A percentile compares a stretch with the other conserved stretches of the same genome.
Conservation (phyloP, 768 basidiomycete species). For the Phaffia australis region DNA sequence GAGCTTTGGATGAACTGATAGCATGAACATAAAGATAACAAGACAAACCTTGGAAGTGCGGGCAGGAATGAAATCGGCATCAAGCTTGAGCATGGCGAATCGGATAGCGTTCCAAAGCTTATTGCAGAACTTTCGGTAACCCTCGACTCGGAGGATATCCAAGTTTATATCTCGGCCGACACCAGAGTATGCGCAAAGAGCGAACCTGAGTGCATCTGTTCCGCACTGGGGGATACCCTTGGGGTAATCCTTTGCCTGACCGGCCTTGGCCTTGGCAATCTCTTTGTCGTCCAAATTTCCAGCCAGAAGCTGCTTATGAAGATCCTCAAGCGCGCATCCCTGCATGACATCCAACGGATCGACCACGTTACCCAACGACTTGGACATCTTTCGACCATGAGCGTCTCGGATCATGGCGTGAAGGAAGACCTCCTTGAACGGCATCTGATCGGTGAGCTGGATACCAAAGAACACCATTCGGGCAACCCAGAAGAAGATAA, state of each 20-base stretch:
- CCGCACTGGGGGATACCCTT: constrained; percentile 99
- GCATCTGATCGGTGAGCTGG: constrained; percentile 76
- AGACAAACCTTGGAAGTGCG: constrained; percentile 53
- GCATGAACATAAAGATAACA: not conserved
- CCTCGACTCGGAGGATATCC: constrained; percentile 89
- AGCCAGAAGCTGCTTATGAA: constrained; percentile 74
- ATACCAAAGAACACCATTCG: constrained; percentile 93
- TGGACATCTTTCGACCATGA: constrained; percentile 97
- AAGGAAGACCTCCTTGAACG: constrained; percentile 90
- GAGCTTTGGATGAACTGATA: not conserved
- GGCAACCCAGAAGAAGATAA: constrained; percentile 99
- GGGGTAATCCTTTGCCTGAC: constrained; percentile 98
- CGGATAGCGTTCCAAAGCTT: constrained; percentile 99
- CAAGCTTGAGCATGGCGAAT: constrained; percentile 97
- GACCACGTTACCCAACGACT: constrained; percentile 93
- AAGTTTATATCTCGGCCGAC: constrained; percentile 97
- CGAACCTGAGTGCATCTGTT: constrained; percentile 89
- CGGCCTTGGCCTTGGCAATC: constrained; percentile 75
- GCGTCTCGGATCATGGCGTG: constrained; percentile 99
- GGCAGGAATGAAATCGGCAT: constrained; percentile 64
- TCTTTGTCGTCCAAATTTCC: constrained; percentile 93
- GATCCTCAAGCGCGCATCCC: constrained; percentile 62
- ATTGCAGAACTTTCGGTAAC: constrained; percentile 99
- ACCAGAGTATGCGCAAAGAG: constrained; percentile 83
- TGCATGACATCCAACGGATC: constrained; percentile 92